Evolutionary conservation across 768 basidiomycete genomes (phyloP).

Genomic region (Dentipellis fragilis): DNA sequence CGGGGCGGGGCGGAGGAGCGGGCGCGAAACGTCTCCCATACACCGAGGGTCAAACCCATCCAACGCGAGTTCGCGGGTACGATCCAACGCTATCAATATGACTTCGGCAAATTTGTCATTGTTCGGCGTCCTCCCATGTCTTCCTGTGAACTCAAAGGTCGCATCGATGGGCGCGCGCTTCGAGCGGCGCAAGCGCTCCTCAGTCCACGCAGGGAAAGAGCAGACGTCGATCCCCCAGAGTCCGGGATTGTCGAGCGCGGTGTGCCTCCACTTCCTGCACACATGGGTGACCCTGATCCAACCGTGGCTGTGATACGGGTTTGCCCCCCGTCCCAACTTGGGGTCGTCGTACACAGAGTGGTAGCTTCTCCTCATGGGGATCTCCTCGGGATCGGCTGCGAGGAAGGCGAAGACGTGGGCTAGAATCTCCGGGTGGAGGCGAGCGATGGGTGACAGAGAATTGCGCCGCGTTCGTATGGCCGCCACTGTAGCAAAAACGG

Average conservation of each 20-base stretch:
- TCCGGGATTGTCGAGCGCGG: neutral
- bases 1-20: neutral
- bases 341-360: neutral
- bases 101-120: no score
- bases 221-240: neutral
- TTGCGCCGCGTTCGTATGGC: neutral
- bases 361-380: neutral
- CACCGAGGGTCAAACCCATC: neutral
- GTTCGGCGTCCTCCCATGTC: neutral
- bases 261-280: neutral
- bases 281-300: slow-evolving; percentile 1
- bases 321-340: neutral
- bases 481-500: neutral
- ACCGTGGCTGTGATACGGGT: neutral
- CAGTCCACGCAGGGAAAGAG: neutral
- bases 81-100: neutral
- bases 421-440: neutral
- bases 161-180: neutral
- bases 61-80: neutral
- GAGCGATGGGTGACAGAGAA: neutral
- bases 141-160: neutral
- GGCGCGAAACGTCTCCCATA: neutral
- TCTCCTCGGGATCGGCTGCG: neutral
- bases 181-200: neutral
- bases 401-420: neutral